Percentiles rank a stretch among this genome's conserved stretches.
phyloP scores from a whole-genome alignment of 208 protist species.

The Blechomonas ayalai region DNA sequence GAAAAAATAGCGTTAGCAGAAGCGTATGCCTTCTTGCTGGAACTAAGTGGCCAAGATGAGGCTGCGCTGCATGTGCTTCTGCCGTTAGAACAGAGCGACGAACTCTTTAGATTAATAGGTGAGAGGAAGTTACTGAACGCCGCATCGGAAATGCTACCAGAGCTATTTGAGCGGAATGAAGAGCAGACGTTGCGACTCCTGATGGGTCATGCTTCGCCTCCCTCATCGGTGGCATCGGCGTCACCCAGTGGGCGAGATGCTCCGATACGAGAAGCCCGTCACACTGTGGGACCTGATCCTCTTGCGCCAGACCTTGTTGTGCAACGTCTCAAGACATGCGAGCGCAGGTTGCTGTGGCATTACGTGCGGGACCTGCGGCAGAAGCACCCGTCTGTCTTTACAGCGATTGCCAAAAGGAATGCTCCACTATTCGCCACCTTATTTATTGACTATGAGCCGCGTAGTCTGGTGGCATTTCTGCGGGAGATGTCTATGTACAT shows the following conservation, averaged over 20 bases:
- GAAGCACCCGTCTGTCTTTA: constrained; percentile 14
- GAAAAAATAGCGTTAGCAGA: constrained; percentile 22
- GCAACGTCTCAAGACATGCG: constrained; percentile 26
- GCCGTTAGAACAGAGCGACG: constrained; percentile 25
- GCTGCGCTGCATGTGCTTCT: constrained; percentile 60
- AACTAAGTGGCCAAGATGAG: constrained; percentile 27
- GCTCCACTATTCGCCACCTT: constrained; percentile 65
- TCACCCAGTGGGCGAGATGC: background rate
- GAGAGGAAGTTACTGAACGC: constrained; percentile 21
- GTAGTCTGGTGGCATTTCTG: constrained; percentile 45
- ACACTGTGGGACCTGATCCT: background rate
- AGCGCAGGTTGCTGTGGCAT: constrained; percentile 39
- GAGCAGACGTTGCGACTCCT: constrained; percentile 40
- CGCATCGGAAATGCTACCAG: constrained; percentile 34
- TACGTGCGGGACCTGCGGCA: constrained; percentile 44
- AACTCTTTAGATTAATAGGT: constrained; percentile 38
- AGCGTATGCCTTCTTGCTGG: constrained; percentile 45
- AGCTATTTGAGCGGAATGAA: constrained; percentile 43
- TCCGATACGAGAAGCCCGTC: background rate
- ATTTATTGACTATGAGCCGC: constrained; percentile 65
- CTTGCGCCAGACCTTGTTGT: constrained; percentile 37
- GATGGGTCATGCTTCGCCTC: constrained; percentile 22
- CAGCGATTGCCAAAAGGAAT: constrained; percentile 16
- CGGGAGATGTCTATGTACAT: constrained; percentile 50
- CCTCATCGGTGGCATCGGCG: background rate